These are phyloP conservation scores for Phalaenopsis aphrodite DNA, from an alignment of 106 monocot genomes.

Conservation along the genomic window DNA sequence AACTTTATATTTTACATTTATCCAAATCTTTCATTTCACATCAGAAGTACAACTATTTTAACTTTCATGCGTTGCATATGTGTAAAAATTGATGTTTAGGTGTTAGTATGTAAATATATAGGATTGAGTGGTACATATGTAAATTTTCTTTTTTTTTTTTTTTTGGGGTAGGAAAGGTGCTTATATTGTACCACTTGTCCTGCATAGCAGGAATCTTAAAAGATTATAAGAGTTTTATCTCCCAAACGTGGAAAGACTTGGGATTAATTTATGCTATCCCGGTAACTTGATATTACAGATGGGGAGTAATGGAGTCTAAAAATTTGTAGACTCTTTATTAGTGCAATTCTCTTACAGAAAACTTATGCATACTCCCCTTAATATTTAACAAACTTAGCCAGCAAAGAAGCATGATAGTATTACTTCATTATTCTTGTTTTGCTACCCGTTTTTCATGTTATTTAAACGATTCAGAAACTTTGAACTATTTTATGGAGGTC, in stretches of 20 bases:
- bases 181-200: too few species aligned
- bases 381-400: background rate
- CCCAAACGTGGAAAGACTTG: background rate
- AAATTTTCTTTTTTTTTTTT: too few species aligned
- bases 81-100: too few species aligned
- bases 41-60: too few species aligned
- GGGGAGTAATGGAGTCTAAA: background rate
- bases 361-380: background rate
- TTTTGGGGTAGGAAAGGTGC: too few species aligned
- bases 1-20: too few species aligned
- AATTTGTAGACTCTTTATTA: background rate
- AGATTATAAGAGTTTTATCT: background rate
- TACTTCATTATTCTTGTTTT: background rate
- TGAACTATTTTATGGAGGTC: background rate
- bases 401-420: background rate
- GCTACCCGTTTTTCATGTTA: background rate
- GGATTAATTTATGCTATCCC: background rate
- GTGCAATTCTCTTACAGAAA: background rate
- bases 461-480: background rate
- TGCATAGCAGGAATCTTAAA: too few species aligned
- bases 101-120: too few species aligned
- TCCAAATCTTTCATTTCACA: too few species aligned
- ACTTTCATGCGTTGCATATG: too few species aligned
- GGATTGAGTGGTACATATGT: too few species aligned
- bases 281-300: background rate